Percentiles rank a stretch among this genome's conserved stretches.
Evolutionary conservation across 176 grass and related monocot species (phyloP).

Genomic region (Cenchrus fungigraminus): DNA sequence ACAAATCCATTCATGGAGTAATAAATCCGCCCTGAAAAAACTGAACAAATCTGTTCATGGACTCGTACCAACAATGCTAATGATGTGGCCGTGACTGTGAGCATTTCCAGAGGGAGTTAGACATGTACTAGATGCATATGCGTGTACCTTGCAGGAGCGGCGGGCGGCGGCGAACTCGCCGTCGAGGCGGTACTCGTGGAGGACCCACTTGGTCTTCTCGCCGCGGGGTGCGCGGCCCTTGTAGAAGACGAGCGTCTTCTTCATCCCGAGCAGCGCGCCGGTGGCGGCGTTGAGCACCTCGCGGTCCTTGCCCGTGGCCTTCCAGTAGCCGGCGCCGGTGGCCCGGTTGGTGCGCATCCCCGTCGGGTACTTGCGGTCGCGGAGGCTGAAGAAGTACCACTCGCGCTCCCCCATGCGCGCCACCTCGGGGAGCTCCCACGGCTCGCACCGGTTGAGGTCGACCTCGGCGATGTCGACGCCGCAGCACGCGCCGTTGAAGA

Average conservation of each 20-base stretch:
- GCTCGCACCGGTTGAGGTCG: slow-evolving; percentile 94
- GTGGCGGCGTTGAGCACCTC: slow-evolving; percentile 75
- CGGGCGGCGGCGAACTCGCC: slow-evolving; percentile 74
- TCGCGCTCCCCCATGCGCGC: slow-evolving; percentile 93
- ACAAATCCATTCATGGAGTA: background rate
- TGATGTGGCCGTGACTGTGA: too few species aligned
- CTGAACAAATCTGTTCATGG: too few species aligned
- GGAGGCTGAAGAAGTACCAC: slow-evolving; percentile 99
- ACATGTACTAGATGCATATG: background rate
- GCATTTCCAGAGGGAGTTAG: too few species aligned
- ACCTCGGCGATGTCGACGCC: slow-evolving; percentile 85
- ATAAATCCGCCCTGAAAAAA: background rate
- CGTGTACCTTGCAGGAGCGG: slow-evolving; percentile 64
- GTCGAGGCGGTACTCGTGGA: slow-evolving; percentile 97
- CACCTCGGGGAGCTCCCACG: slow-evolving; percentile 85
- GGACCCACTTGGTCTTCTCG: slow-evolving; percentile 99
- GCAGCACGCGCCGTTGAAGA: slow-evolving; percentile 89
- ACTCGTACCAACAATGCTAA: too few species aligned
- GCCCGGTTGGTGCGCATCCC: slow-evolving; percentile 94
- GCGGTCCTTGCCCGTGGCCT: slow-evolving; percentile 95
- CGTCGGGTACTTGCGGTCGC: slow-evolving; percentile 95
- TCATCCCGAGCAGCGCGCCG: slow-evolving; percentile 82
- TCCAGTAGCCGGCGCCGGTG: slow-evolving; percentile 92
- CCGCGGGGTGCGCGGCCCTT: slow-evolving; percentile 82
- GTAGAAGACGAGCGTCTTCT: slow-evolving; percentile 99